Evolutionary conservation across 2,329 filamentous ascomycete species (phyloP).

Genomic region (Mariannaea elegans): DNA sequence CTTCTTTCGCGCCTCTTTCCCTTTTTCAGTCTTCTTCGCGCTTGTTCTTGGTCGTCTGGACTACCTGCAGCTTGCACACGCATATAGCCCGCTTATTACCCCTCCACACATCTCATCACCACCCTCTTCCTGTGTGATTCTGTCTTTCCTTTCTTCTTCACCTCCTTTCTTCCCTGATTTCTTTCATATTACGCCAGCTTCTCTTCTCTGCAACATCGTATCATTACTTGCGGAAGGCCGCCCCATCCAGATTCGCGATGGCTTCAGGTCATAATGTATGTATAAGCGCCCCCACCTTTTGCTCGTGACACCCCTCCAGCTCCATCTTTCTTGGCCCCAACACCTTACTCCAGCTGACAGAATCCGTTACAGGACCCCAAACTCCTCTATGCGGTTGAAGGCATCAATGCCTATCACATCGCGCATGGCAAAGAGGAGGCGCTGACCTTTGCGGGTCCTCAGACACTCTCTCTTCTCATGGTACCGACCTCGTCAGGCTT

Average conservation of each 20-base stretch:
- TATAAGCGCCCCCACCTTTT: not conserved
- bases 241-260: slow-evolving; percentile 33
- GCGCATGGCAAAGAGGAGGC: slow-evolving; percentile 85
- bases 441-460: slow-evolving; percentile 85
- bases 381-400: slow-evolving; percentile 76
- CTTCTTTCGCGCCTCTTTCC: not conserved
- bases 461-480: slow-evolving; percentile 94
- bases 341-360: slow-evolving; percentile 20
- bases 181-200: not conserved
- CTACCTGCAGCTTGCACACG: slow-evolving; percentile 8
- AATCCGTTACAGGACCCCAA: slow-evolving; percentile 62
- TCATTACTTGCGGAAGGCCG: not conserved
- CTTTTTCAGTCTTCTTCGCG: slow-evolving; percentile 33
- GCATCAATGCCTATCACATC: slow-evolving; percentile 91
- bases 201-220: not conserved
- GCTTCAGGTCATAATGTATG: slow-evolving; percentile 46
- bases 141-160: slow-evolving; percentile 3
- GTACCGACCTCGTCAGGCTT: slow-evolving; percentile 87
- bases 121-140: not conserved
- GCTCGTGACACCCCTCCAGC: not conserved
- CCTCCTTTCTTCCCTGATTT: not conserved
- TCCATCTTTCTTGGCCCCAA: slow-evolving; percentile 19
- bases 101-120: slow-evolving; percentile 5
- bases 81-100: slow-evolving; percentile 17
- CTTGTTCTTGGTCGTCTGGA: slow-evolving; percentile 26